Conservation (phyloP, 2,329 filamentous ascomycete genomes). For the Huntiella savannae region DNA sequence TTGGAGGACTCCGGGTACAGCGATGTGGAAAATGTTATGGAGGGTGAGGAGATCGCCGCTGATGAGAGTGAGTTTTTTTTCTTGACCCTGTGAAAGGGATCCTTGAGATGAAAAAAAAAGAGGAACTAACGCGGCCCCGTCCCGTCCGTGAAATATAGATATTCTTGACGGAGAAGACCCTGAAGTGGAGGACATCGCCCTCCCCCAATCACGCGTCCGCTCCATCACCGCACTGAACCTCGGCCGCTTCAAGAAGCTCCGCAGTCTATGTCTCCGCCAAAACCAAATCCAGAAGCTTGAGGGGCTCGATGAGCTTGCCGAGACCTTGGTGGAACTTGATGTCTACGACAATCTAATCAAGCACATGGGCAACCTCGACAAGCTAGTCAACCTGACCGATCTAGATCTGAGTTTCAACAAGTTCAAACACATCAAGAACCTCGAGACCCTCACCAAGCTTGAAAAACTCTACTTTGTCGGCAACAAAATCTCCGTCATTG, state of each 20-base stretch:
- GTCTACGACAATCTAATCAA: slow-evolving; percentile 92
- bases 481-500: slow-evolving; percentile 81
- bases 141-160: slow-evolving; percentile 23
- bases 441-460: slow-evolving; percentile 58
- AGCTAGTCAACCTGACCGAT: slow-evolving; percentile 52
- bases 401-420: slow-evolving; percentile 97
- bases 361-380: slow-evolving; percentile 68
- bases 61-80: slow-evolving; percentile 47
- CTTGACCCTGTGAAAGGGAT: neutral
- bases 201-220: slow-evolving; percentile 68
- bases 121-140: neutral
- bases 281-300: slow-evolving; percentile 72
- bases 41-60: slow-evolving; percentile 56
- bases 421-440: slow-evolving; percentile 91
- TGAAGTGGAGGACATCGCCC: slow-evolving; percentile 61
- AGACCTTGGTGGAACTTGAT: slow-evolving; percentile 64
- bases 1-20: slow-evolving; percentile 74
- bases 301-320: slow-evolving; percentile 45
- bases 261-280: slow-evolving; percentile 74
- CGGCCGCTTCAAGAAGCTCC: slow-evolving; percentile 60
- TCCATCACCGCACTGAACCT: slow-evolving; percentile 64
- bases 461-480: slow-evolving; percentile 82
- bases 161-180: slow-evolving; percentile 40
- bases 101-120: neutral
- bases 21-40: slow-evolving; percentile 46